These are phyloP conservation scores for Cladophialophora carrionii DNA, from an alignment of 2,329 filamentous ascomycete genomes.

Conservation along the genomic window DNA sequence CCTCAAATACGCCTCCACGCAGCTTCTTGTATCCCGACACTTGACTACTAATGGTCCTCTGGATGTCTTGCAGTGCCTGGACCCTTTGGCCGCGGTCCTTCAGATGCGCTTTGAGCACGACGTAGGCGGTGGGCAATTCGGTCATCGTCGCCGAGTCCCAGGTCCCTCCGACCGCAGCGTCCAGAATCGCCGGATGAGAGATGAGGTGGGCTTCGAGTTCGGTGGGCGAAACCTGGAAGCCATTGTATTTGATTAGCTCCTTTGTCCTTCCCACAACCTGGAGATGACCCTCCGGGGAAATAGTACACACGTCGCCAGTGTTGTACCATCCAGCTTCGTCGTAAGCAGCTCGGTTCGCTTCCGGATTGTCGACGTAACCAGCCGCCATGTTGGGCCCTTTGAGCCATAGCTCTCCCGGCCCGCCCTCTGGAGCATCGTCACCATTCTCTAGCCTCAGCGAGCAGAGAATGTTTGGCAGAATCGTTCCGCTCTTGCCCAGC, in stretches of 20 bases:
- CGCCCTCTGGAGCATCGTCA: slow-evolving; percentile 62
- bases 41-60: slow-evolving; percentile 42
- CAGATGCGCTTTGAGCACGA: slow-evolving; percentile 57
- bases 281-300: slow-evolving; percentile 76
- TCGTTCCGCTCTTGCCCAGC: slow-evolving; percentile 75
- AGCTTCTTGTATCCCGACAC: slow-evolving; percentile 45
- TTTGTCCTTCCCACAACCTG: slow-evolving; percentile 86
- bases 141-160: slow-evolving; percentile 49
- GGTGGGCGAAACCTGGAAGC: slow-evolving; percentile 71
- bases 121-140: slow-evolving; percentile 69
- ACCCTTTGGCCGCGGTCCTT: slow-evolving; percentile 53
- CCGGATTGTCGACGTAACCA: slow-evolving; percentile 57
- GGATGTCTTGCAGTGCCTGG: slow-evolving; percentile 46
- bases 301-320: slow-evolving; percentile 81
- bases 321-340: slow-evolving; percentile 78
- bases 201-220: slow-evolving; percentile 63
- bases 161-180: slow-evolving; percentile 66
- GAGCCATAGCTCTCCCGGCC: slow-evolving; percentile 69
- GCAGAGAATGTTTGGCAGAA: slow-evolving; percentile 77
- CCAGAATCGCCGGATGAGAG: slow-evolving; percentile 55
- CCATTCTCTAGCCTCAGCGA: slow-evolving; percentile 57
- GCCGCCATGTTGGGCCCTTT: slow-evolving; percentile 63
- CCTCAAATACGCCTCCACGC: slow-evolving; percentile 19
- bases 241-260: slow-evolving; percentile 66
- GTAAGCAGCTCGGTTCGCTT: slow-evolving; percentile 53